Evolutionary conservation across 192 early-diverging fungal genomes (phyloP).

Genomic region (Linnemannia schmuckeri): DNA sequence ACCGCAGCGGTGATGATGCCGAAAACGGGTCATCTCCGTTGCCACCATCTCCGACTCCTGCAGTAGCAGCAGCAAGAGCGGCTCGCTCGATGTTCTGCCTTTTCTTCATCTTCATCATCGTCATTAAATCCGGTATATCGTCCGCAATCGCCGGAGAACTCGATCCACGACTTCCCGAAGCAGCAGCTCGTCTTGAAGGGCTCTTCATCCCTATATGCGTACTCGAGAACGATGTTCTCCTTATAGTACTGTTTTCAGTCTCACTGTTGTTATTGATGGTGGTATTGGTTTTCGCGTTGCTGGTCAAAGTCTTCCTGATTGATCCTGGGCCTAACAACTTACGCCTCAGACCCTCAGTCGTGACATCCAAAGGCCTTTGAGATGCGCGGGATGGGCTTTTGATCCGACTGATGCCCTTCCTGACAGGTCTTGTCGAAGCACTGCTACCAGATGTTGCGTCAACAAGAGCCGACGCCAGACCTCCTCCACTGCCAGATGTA

Average conservation of each 20-base stretch:
- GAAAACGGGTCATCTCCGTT: background rate
- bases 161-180: background rate
- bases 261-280: background rate
- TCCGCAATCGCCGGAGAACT: background rate
- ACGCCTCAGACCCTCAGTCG: slow-evolving; percentile 34
- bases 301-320: slow-evolving; percentile 8
- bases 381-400: slow-evolving; percentile 43
- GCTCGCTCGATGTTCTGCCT: slow-evolving; percentile 9
- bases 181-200: slow-evolving; percentile 10
- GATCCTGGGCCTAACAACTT: slow-evolving; percentile 38
- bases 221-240: background rate
- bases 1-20: background rate
- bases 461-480: background rate
- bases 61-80: background rate
- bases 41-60: background rate
- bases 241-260: background rate
- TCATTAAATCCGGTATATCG: slow-evolving; percentile 18
- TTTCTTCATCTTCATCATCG: slow-evolving; percentile 25
- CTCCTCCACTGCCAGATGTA: background rate
- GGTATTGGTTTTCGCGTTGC: background rate
- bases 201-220: slow-evolving; percentile 14
- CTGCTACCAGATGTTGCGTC: background rate
- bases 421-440: background rate
- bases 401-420: slow-evolving; percentile 23
- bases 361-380: slow-evolving; percentile 36